Conservation (phyloP, 2,329 filamentous ascomycete species). For the Cyphellophora europaea region DNA sequence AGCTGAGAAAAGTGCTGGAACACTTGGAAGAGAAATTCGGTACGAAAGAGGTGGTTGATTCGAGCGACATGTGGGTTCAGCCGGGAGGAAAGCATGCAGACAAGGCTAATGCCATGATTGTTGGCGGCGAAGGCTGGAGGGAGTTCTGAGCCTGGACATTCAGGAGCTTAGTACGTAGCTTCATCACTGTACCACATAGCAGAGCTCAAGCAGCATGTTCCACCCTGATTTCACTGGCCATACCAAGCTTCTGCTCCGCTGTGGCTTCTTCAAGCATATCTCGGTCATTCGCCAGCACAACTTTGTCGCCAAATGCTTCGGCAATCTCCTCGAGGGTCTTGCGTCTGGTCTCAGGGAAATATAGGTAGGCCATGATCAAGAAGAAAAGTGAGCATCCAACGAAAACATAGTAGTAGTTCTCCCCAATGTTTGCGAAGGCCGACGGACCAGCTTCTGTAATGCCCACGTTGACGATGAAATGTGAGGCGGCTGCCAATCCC, state of each 20-base stretch:
- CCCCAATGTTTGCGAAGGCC: slow-evolving; percentile 47
- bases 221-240: background rate
- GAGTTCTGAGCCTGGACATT: slow-evolving; percentile 39
- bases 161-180: too few species aligned
- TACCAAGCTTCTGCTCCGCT: slow-evolving; percentile 13
- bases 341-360: slow-evolving; percentile 44
- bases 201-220: slow-evolving; percentile 1
- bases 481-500: slow-evolving; percentile 73
- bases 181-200: too few species aligned
- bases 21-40: slow-evolving; percentile 40
- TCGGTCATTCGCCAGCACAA: slow-evolving; percentile 24
- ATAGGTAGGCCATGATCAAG: slow-evolving; percentile 43
- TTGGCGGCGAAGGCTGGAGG: slow-evolving; percentile 33
- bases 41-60: slow-evolving; percentile 31
- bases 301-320: slow-evolving; percentile 38
- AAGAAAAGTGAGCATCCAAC: slow-evolving; percentile 45
- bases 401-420: slow-evolving; percentile 55
- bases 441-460: slow-evolving; percentile 46
- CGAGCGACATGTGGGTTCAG: slow-evolving; percentile 33
- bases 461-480: slow-evolving; percentile 55
- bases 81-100: slow-evolving; percentile 30
- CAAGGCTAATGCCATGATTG: slow-evolving; percentile 34
- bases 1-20: slow-evolving; percentile 27
- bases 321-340: slow-evolving; percentile 42
- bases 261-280: slow-evolving; percentile 16